Percentiles rank a stretch among this genome's conserved stretches.
Conservation (phyloP, 1,139 yeast genomes). For the Zhuliangozyma blackwelliae region DNA sequence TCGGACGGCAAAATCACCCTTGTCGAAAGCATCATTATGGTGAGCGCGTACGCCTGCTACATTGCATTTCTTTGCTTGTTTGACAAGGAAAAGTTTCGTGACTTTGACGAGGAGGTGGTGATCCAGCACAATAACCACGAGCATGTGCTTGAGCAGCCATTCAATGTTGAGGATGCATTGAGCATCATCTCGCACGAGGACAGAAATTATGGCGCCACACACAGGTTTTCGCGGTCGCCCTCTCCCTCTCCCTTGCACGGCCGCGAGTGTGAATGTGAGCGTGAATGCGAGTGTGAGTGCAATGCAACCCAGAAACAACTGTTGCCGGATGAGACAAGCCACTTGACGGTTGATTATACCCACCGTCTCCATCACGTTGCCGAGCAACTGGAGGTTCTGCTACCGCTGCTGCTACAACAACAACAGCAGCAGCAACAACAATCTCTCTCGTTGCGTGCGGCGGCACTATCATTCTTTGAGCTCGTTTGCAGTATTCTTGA, state of each 20-base stretch:
- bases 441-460: too few species aligned
- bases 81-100: conserved; percentile 15
- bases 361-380: too few species aligned
- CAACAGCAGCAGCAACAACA: too few species aligned
- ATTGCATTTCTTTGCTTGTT: conserved; percentile 24
- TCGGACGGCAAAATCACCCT: conserved; percentile 48
- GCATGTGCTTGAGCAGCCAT: conserved; percentile 14
- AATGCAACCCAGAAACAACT: too few species aligned
- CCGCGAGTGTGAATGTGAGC: too few species aligned
- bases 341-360: too few species aligned
- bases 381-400: too few species aligned
- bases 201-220: conserved; percentile 6
- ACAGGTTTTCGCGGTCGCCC: not conserved
- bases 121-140: conserved; percentile 8
- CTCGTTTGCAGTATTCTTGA: conserved; percentile 14
- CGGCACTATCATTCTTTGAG: conserved; percentile 7
- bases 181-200: conserved; percentile 20
- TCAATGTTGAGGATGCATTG: conserved; percentile 25
- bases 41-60: conserved; percentile 33
- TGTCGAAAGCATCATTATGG: conserved; percentile 44
- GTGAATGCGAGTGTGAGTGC: too few species aligned
- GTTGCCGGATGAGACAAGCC: too few species aligned
- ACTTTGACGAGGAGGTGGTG: conserved; percentile 11
- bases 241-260: too few species aligned
- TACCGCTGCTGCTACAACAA: too few species aligned